A percentile compares a stretch with the other conserved stretches of the same genome.
Evolutionary conservation across 1,284 basidiomycete species (phyloP).

Genomic region (Ganoderma resinaceum): DNA sequence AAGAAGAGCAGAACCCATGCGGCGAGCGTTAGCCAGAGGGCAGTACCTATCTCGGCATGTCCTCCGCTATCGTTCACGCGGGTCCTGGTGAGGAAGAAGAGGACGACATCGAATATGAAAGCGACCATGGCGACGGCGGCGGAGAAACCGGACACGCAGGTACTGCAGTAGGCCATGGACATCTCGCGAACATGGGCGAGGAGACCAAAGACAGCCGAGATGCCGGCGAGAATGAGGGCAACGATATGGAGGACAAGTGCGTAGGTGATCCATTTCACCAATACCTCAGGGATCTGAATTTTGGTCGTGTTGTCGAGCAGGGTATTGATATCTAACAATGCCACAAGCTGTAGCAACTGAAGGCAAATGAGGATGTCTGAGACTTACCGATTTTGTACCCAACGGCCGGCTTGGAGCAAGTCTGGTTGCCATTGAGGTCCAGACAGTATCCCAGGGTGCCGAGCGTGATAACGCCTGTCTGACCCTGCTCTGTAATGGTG

Average conservation of each 20-base stretch:
- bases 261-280: constrained; percentile 91
- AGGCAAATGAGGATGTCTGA: neutral
- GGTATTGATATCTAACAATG: constrained; percentile 72
- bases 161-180: constrained; percentile 85
- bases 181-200: constrained; percentile 87
- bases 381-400: constrained; percentile 85
- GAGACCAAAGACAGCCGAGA: constrained; percentile 79
- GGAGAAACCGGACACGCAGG: constrained; percentile 81
- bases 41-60: constrained; percentile 76
- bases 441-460: constrained; percentile 89
- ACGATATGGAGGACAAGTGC: constrained; percentile 88
- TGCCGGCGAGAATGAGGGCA: constrained; percentile 75
- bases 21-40: constrained; percentile 86
- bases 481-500: constrained; percentile 54
- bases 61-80: constrained; percentile 75
- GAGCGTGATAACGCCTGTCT: constrained; percentile 74
- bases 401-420: constrained; percentile 78
- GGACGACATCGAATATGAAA: constrained; percentile 85
- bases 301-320: constrained; percentile 72
- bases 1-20: constrained; percentile 87
- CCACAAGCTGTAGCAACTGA: constrained; percentile 12
- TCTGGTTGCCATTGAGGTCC: constrained; percentile 58
- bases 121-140: constrained; percentile 78
- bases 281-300: constrained; percentile 77
- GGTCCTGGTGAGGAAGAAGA: constrained; percentile 86